Evolutionary conservation across 306 rosid species (phyloP).

Genomic region (Lagenaria siceraria): DNA sequence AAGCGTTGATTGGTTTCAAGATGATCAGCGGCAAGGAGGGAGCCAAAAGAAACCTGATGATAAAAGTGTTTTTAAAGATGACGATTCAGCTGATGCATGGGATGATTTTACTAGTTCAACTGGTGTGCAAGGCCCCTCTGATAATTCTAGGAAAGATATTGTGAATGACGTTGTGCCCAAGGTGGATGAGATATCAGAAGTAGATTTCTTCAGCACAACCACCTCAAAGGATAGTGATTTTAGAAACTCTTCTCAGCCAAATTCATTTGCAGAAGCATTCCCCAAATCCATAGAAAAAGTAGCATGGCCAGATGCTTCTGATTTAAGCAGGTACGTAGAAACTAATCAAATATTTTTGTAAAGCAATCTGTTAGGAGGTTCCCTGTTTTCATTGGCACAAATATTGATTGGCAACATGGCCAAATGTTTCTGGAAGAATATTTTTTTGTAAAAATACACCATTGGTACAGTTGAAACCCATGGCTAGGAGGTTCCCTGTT

Average conservation of each 20-base stretch:
- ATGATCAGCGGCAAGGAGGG: constrained; percentile 31
- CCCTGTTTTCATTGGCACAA: too few relatives aligned
- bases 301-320: constrained; percentile 22
- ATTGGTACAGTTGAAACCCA: neutral
- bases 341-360: neutral
- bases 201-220: constrained; percentile 27
- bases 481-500: neutral
- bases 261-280: constrained; percentile 30
- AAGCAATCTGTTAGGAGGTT: neutral
- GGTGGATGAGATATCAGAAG: constrained; percentile 28
- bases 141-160: constrained; percentile 27
- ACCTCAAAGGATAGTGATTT: constrained; percentile 30
- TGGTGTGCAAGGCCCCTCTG: constrained; percentile 25
- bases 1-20: constrained; percentile 39
- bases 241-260: constrained; percentile 28
- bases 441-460: neutral
- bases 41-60: constrained; percentile 22
- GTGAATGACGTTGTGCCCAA: constrained; percentile 17
- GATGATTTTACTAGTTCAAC: constrained; percentile 40
- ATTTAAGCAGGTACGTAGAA: constrained; percentile 44
- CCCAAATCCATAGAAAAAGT: constrained; percentile 17
- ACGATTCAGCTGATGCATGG: constrained; percentile 47
- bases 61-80: constrained; percentile 16
- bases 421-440: too few relatives aligned
- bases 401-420: too few relatives aligned